These are phyloP conservation scores for Lepiota venenata DNA, from an alignment of 768 basidiomycete species.

Conservation along the genomic window DNA sequence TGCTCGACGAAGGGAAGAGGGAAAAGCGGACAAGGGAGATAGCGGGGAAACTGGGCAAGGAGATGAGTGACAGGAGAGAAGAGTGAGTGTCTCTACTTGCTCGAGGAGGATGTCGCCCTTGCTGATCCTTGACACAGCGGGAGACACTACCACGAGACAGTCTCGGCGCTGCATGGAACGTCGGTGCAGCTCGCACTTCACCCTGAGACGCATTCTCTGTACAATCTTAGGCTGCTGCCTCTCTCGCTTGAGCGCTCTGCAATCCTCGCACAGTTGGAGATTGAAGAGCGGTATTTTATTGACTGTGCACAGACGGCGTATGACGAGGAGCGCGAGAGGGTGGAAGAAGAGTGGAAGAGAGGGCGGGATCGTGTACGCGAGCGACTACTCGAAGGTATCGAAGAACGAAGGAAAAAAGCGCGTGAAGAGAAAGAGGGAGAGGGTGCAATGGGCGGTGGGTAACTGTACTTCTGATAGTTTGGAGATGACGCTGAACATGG, in stretches of 20 bases:
- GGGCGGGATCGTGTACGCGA: conserved; percentile 76
- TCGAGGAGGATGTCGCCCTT: not conserved
- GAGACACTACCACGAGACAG: conserved; percentile 59
- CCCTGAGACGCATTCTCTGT: conserved; percentile 63
- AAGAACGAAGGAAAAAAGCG: conserved; percentile 74
- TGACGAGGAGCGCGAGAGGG: conserved; percentile 72
- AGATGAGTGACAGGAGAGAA: conserved; percentile 70
- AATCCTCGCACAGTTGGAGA: conserved; percentile 57
- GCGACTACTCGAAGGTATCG: conserved; percentile 78
- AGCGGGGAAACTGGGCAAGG: conserved; percentile 67
- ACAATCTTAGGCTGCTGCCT: conserved; percentile 71
- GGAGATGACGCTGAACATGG: conserved; percentile 4
- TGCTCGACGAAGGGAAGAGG: conserved; percentile 44
- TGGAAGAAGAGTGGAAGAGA: conserved; percentile 80
- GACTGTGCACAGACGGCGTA: conserved; percentile 69
- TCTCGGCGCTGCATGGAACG: conserved; percentile 55
- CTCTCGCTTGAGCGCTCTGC: conserved; percentile 76
- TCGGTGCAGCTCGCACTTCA: conserved; percentile 62
- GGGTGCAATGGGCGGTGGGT: conserved; percentile 66
- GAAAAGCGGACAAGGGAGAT: conserved; percentile 70
- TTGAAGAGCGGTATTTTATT: conserved; percentile 66
- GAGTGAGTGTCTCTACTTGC: conserved; percentile 44
- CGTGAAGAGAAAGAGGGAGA: conserved; percentile 90
- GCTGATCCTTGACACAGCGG: conserved; percentile 34
- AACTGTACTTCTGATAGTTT: conserved; percentile 7